Percentiles rank a stretch among this genome's conserved stretches.
Conservation (phyloP, 169 alveolate species). For the Plasmodium inui region DNA sequence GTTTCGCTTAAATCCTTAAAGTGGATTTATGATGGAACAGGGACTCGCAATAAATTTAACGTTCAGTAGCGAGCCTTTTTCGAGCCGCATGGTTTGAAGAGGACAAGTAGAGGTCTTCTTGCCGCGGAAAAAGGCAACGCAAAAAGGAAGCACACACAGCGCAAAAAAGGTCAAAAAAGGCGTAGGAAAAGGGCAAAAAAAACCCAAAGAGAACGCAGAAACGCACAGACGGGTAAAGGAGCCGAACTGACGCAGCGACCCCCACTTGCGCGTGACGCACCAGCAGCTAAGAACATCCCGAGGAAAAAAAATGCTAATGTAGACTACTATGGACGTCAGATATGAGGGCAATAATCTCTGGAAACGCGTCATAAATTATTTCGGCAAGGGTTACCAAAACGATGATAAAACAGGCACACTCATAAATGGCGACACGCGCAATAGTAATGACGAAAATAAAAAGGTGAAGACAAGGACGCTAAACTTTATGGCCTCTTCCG, state of each 20-base stretch:
- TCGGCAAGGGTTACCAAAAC: background rate
- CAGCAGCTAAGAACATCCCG: background rate
- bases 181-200: background rate
- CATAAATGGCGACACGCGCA: background rate
- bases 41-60: background rate
- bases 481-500: slow-evolving; percentile 63
- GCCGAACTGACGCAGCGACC: background rate
- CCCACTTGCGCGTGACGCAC: background rate
- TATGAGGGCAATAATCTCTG: slow-evolving; percentile 15
- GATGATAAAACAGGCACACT: background rate
- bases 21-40: background rate
- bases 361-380: slow-evolving; percentile 1
- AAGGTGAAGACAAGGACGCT: slow-evolving; percentile 46
- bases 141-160: background rate
- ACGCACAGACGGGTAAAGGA: background rate
- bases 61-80: background rate
- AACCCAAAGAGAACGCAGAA: too few relatives aligned
- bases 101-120: background rate
- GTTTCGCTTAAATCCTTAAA: background rate
- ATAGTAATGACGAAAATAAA: slow-evolving; percentile 15
- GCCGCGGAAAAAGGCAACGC: background rate
- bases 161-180: too few relatives aligned
- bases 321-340: slow-evolving; percentile 48
- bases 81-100: background rate
- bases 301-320: slow-evolving; percentile 16